Base-by-base conservation (phyloP, 1,284 basidiomycete genomes). In the Apiotrichum mycotoxinovorans region DNA sequence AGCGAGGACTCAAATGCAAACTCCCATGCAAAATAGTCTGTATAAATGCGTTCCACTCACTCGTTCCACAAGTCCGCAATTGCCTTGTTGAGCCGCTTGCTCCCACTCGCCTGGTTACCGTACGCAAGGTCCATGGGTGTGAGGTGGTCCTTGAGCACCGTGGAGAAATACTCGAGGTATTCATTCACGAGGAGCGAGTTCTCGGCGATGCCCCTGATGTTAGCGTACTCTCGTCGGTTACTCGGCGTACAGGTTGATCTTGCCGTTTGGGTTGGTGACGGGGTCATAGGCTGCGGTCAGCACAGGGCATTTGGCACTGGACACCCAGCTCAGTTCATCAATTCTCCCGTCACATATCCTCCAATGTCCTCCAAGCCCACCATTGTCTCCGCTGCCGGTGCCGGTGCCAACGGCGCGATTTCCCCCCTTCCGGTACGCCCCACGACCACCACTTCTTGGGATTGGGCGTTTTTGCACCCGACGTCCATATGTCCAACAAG, bases 51-150 rank as follows among this genome's bases (percentile, higher is more conserved):
- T n/a, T n/a, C n/a, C 12, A 51, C 56, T 18, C 50, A 59, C 56
- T 58, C 57, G 37, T 62, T 62, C 60, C 60, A 62, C 54, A 58
- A 37, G 38, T 56, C 42, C 12, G 60, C 57, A 26, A 62, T 53
- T n/a, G 60, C 60, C 23, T 22, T n/a, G 48, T 58, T 47, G 27
- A 58, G 54, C 9, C 60, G 56, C 22, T 20, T 15, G 4, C 38
- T 44, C 26, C 57, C 57, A 8, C 22, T 30, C 23, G 51, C 26
- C 57, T 58, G 60, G 44, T 53, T 56, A 35, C 60, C 60, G 44
- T 62, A 62, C 26, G 43, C 40, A 33, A 62, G 30, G 60, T 62
- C 60, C 17, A 30, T 20, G 17, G 49, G 54, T 11, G 44, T 46
- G 23, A 62, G 51, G 9, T 45, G 27, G 22, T 54, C 35, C 33